A percentile compares a stretch with the other conserved stretches of the same genome.
phyloP scores from a whole-genome alignment of 345 rosid genomes.

The Adansonia digitata region DNA sequence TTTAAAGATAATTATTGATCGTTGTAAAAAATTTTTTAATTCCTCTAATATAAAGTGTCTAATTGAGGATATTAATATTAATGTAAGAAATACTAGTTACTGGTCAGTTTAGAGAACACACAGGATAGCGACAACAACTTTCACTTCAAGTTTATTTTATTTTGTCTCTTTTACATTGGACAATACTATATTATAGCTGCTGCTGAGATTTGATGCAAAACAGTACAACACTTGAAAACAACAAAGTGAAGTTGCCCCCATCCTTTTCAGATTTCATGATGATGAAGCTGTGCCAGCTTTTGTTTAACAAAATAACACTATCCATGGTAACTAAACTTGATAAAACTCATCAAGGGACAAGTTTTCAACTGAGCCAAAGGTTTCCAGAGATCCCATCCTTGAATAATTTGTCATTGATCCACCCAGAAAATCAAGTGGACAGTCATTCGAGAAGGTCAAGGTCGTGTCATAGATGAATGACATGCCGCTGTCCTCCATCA shows the following conservation, averaged over 20 bases:
- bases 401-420: conserved; percentile 61
- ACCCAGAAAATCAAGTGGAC: conserved; percentile 80
- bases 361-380: conserved; percentile 77
- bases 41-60: not conserved
- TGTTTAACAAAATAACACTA: not conserved
- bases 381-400: conserved; percentile 47
- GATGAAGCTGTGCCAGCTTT: not conserved
- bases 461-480: conserved; percentile 85
- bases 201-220: not conserved
- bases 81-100: not conserved
- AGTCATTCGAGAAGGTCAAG: conserved; percentile 52
- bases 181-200: not conserved
- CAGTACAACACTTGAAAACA: not conserved
- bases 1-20: no score
- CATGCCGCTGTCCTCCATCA: conserved; percentile 36
- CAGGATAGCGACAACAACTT: not conserved
- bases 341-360: conserved; percentile 72
- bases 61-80: not conserved
- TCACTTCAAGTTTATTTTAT: not conserved
- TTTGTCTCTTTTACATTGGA: not conserved
- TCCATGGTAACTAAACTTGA: conserved; percentile 8
- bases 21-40: no score
- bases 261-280: not conserved
- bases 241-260: not conserved
- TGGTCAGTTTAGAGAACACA: not conserved